Conservation (phyloP, 306 rosid species). For the Lotus japonicus region DNA sequence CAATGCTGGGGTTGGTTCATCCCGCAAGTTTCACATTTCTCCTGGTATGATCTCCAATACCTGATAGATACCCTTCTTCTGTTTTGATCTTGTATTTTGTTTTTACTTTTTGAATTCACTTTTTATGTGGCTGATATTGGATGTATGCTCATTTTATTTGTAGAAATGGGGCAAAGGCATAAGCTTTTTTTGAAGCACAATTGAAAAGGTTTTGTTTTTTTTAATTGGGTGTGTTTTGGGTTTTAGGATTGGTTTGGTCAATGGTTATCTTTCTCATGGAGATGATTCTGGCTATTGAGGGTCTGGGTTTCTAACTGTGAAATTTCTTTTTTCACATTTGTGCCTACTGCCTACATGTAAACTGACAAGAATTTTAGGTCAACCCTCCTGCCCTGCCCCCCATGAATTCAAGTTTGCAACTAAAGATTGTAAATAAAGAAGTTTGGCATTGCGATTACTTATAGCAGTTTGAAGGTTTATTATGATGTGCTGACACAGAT, state of each 20-base stretch:
- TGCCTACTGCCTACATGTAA: neutral
- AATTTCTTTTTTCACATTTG: no score
- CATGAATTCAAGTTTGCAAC: neutral
- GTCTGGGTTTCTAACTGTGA: no score
- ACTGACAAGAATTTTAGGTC: neutral
- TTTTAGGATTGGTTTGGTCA: no score
- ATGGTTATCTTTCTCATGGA: neutral
- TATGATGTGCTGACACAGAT: neutral
- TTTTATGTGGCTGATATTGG: no score
- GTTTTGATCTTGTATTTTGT: neutral
- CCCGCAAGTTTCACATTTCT: slow-evolving; percentile 53
- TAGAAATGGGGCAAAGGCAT: neutral
- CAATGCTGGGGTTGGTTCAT: slow-evolving; percentile 43
- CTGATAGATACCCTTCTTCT: no score
- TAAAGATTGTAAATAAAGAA: neutral
- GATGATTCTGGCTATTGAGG: neutral
- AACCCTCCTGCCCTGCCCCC: neutral
- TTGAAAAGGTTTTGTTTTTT: no score
- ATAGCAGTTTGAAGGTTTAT: slow-evolving; percentile 4
- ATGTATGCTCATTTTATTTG: neutral
- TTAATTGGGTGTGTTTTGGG: no score
- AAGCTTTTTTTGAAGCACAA: neutral
- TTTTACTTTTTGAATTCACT: neutral
- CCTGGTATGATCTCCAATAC: slow-evolving; percentile 38
- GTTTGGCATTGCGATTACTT: neutral